These are phyloP conservation scores for Taxillus chinensis DNA, from an alignment of 164 flowering plant species.

Conservation along the genomic window DNA sequence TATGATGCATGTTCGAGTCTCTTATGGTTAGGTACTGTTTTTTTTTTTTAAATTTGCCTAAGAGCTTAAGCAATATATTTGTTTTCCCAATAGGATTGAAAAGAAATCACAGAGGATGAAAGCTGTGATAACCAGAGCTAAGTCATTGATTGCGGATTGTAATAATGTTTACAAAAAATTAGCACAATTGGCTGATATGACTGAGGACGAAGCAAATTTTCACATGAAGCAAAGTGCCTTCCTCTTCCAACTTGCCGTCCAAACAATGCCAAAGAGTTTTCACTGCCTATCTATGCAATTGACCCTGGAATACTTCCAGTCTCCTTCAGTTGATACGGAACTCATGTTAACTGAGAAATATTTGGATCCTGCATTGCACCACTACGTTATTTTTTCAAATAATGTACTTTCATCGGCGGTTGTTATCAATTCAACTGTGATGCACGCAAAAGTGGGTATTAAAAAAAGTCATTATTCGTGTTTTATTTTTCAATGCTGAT, in stretches of 20 bases:
- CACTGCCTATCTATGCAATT: slow-evolving; percentile 91
- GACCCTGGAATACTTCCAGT: slow-evolving; percentile 76
- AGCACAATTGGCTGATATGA: slow-evolving; percentile 73
- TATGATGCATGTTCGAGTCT: not conserved
- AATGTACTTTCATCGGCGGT: slow-evolving; percentile 82
- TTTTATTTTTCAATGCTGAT: not conserved
- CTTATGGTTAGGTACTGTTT: not conserved
- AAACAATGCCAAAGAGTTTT: slow-evolving; percentile 88
- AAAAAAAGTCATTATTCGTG: not conserved
- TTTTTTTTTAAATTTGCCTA: not conserved
- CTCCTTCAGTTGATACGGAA: slow-evolving; percentile 30
- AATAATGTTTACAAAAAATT: slow-evolving; percentile 89
- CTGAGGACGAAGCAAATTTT: slow-evolving; percentile 92
- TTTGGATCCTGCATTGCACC: slow-evolving; percentile 44
- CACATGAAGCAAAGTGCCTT: slow-evolving; percentile 96
- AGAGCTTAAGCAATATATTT: slow-evolving; percentile 3
- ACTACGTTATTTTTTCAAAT: slow-evolving; percentile 72
- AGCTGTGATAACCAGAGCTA: slow-evolving; percentile 56
- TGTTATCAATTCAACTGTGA: slow-evolving; percentile 86
- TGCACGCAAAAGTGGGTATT: slow-evolving; percentile 50
- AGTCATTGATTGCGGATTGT: slow-evolving; percentile 53
- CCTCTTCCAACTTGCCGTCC: slow-evolving; percentile 80
- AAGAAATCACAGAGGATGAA: slow-evolving; percentile 54
- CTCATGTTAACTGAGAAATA: slow-evolving; percentile 26
- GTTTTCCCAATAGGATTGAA: slow-evolving; percentile 37